Base-by-base conservation (phyloP, 176 grass and related monocot species). In the Juncus effusus region DNA sequence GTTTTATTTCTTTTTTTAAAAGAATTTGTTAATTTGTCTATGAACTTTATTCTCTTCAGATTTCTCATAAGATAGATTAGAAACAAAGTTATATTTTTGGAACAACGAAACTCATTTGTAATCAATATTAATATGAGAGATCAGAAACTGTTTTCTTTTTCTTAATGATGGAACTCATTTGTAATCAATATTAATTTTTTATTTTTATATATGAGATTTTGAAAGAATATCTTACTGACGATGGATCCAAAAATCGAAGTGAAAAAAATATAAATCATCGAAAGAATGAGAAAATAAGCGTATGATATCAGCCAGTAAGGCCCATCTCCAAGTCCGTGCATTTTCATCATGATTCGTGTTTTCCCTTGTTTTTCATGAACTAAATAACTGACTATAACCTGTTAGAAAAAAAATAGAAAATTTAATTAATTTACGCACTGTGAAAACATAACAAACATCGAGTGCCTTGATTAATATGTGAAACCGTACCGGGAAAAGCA, bases 401-500 rank as follows among this genome's bases (percentile, higher is more conserved):
- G 52, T 16, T 71, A 10, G 53, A 70, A 13, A 57, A 57, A 16
- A 52, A 0, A 5, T 57, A 16, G 11, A 57, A 47, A 47, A 47
- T 47, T 47, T 9, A 47, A 47, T 47, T 47, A 47, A 47, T 47
- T 47, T 6, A 9, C 44, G 2, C 44, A 47, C 4, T 47, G 2
- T 47, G 44, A 9, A 47, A 6, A 9, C 4, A 47, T 47, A 47
- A 6, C 9, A 9, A 47, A 47, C 44, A 2, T 6, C 9, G 2
- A 47, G 9, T 28, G 19, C 1, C 44, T 47, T 47, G 9, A 47
- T 28, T 28, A 28, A 47, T 47, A 47, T 6, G 44, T 47, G 6
- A 9, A 47, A 47, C 44, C 44, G 44, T 87, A 87, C 84, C 70
- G 76, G 84, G 50, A 87, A 87, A 79, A 87, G 76, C 70, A 87